phyloP scores from a whole-genome alignment of 2,329 filamentous ascomycete species.

The Achaetomium macrosporum region DNA sequence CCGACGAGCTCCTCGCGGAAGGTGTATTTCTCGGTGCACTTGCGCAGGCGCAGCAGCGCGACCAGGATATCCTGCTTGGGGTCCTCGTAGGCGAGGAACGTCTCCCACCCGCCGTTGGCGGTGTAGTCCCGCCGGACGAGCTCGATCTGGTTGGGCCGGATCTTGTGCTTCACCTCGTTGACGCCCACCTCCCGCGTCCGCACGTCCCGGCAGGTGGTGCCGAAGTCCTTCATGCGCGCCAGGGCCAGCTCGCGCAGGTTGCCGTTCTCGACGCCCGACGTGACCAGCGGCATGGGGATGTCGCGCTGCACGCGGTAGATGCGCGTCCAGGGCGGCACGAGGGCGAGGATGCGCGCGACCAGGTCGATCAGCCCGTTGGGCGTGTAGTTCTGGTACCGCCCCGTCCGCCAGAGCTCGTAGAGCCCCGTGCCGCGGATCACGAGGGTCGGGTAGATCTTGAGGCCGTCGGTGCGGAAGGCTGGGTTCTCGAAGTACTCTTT shows the following conservation, averaged over 20 bases:
- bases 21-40: slow-evolving; percentile 86
- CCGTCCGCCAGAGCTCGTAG: slow-evolving; percentile 96
- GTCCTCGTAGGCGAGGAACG: slow-evolving; percentile 95
- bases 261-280: slow-evolving; percentile 94
- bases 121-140: slow-evolving; percentile 88
- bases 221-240: slow-evolving; percentile 98
- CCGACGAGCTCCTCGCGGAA: slow-evolving; percentile 81
- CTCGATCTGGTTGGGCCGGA: slow-evolving; percentile 91
- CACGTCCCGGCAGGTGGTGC: slow-evolving; percentile 92
- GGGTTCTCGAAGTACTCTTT: slow-evolving; percentile 97
- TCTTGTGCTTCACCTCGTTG: slow-evolving; percentile 99
- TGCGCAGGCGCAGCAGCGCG: slow-evolving; percentile 78
- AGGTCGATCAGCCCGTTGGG: slow-evolving; percentile 94
- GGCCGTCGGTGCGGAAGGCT: slow-evolving; percentile 87
- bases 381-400: slow-evolving; percentile 96
- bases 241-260: slow-evolving; percentile 90
- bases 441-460: slow-evolving; percentile 97
- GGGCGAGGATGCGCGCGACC: slow-evolving; percentile 88
- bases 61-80: slow-evolving; percentile 98
- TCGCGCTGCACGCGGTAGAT: slow-evolving; percentile 98
- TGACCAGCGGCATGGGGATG: slow-evolving; percentile 99
- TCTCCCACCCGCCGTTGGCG: slow-evolving; percentile 97
- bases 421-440: slow-evolving; percentile 94
- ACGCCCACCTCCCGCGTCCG: slow-evolving; percentile 94
- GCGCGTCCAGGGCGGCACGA: slow-evolving; percentile 94